These are phyloP conservation scores for Juglanconis sp. DNA, from an alignment of 2,329 filamentous ascomycete genomes.

Conservation along the genomic window DNA sequence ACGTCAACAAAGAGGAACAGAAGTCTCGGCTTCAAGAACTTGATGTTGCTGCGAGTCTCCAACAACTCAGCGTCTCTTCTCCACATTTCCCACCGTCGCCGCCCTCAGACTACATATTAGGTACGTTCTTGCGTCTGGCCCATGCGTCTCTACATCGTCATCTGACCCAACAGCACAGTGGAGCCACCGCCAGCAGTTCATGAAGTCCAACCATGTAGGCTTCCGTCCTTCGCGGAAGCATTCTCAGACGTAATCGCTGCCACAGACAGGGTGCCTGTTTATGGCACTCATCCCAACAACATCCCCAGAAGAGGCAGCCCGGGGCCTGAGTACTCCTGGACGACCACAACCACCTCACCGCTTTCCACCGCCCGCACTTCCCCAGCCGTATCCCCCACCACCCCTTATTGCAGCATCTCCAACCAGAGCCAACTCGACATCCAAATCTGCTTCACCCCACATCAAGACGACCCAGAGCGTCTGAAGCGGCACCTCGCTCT, in stretches of 20 bases:
- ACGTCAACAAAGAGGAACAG: not conserved
- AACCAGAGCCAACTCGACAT: not conserved
- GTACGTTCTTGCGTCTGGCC: not conserved
- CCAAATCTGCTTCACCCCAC: not conserved
- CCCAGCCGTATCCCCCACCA: not conserved
- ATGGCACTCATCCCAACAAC: not conserved
- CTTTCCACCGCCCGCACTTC: constrained; percentile 10
- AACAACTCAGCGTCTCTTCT: constrained; percentile 3
- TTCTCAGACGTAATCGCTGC: not conserved
- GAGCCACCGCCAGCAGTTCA: not conserved
- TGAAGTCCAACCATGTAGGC: not conserved
- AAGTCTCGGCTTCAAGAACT: not conserved
- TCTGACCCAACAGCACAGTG: not conserved
- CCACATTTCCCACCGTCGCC: not conserved
- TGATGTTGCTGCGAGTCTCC: constrained; percentile 5
- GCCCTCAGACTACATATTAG: not conserved
- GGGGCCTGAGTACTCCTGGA: constrained; percentile 1
- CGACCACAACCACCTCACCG: not conserved
- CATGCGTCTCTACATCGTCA: not conserved
- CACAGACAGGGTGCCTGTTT: not conserved
- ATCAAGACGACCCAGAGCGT: not conserved
- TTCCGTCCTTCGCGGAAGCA: constrained; percentile 8
- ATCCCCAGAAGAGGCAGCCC: not conserved
- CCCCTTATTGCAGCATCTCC: not conserved
- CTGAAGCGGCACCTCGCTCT: not conserved